Evolutionary conservation across 768 basidiomycete species (phyloP), one percentile per base, ranked within the genome.

Genomic region (Tremella fuciformis): DNA sequence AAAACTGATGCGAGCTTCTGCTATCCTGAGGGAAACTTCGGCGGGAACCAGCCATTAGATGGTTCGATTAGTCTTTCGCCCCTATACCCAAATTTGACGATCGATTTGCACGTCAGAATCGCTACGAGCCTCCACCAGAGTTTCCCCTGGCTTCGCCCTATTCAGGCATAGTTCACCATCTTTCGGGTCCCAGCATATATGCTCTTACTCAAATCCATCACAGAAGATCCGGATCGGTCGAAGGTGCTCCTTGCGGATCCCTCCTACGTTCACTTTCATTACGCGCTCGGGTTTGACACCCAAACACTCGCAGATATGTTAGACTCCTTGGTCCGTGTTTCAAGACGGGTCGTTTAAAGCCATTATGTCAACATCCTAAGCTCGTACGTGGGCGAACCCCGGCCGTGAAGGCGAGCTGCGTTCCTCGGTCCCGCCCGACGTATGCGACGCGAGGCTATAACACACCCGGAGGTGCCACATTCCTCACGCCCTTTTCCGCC

Each of bases 31-130:
- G 85, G 86, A 88, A 87, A 86, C 85, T 88, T 86, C 84, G 85
- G 85, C 84, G 85, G 86, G 86, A 88, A 88, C 86, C 86, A 88
- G 86, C 86, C 86, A 88, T 86, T 87, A 87, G 82, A 88, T 86
- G 86, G 86, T 88, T 69, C 86, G 86, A 89, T 88, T 88, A 86
- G 87, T 88, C 88, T 88, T 88, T 88, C 85, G 85, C 87, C 88
- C 87, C 87, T 88, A 88, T 88, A 88, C 87, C 86, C 87, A 88
- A 87, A 86, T 88, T 87, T 81, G 85, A 88, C 87, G 85, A 88
- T 88, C 85, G 86, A 88, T 88, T 88, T 89, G 88, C 88, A 88
- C 85, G 86, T 88, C 88, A 89, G 88, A 88, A 89, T 86, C 84
- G 86, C 88, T 88, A 86, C 85, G 84, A 87, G 85, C 87, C 86